Base-by-base conservation (phyloP, 176 grass and related monocot species). In the Cenchrus fungigraminus region DNA sequence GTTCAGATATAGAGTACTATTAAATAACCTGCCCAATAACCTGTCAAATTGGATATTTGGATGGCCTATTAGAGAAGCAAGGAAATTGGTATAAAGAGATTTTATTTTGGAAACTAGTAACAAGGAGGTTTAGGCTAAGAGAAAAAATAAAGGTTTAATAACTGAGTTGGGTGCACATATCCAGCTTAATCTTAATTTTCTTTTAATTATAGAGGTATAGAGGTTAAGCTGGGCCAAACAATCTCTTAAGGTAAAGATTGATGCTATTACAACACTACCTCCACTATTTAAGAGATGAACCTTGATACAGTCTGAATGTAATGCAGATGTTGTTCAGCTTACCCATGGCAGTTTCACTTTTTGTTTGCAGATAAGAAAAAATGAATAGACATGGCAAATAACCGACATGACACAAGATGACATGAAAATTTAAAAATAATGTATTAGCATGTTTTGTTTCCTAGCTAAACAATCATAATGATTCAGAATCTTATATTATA, bases 1-100 rank as follows among this genome's bases (percentile, higher is more conserved):
- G 86, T 95, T 80, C 69, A 77, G 45, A 62, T 84, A 58, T 17
- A 67, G 79, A 68, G 75, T 19, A n/a, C 54, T 51, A 56, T 79
- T 71, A 82, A 12, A 86, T 62, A 57, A 86, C 20, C 19, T 60
- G 58, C 58, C 17, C 17, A 60, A 60, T 60, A 40, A 40, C 58
- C 58, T 60, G 56, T 31, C 64, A 14, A 61, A 45, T 55, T 22
- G 6, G 22, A 25, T 25, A 25, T 25, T 25, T 25, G 22, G 12
- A 12, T 60, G 20, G 43, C 29, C 19, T 49, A 43, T 61, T 78
- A 61, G 54, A 71, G 50, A 85, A 31, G 40, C 12, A 13, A 3
- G 12, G 11, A 28, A 69, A 43, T 4, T 15, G 49, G 13, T 28
- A 53, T 28, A 81, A 55, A 25, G 50, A 57, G 37, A 6, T 57